These are phyloP conservation scores for Ocimum tenuiflorum DNA, from an alignment of 257 asterid genomes.

Conservation along the genomic window DNA sequence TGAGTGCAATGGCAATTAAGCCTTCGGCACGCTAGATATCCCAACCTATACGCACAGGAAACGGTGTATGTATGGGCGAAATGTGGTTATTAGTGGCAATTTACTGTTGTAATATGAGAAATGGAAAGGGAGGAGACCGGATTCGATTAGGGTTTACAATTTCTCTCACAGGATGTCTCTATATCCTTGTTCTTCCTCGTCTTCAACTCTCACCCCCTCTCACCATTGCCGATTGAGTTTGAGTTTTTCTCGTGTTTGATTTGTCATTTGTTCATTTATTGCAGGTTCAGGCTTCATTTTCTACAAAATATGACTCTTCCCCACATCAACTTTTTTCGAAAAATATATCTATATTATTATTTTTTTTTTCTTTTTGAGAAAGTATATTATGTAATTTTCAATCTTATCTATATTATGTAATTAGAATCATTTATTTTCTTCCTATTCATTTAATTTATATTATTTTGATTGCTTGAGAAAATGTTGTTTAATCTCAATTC, in stretches of 20 bases:
- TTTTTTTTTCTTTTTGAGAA: too few relatives aligned
- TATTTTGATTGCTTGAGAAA: too few relatives aligned
- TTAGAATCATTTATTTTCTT: too few relatives aligned
- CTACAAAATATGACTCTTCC: not conserved
- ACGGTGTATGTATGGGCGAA: slow-evolving; percentile 10
- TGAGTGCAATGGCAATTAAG: slow-evolving; percentile 13
- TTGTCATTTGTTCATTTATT: slow-evolving; percentile 3
- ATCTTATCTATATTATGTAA: too few relatives aligned
- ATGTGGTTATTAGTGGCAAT: slow-evolving; percentile 5
- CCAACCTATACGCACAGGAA: slow-evolving; percentile 16
- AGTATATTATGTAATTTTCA: too few relatives aligned
- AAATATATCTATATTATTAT: too few relatives aligned
- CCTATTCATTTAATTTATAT: too few relatives aligned
- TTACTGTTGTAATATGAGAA: slow-evolving; percentile 18
- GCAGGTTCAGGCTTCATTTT: not conserved
- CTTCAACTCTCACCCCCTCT: slow-evolving; percentile 2
- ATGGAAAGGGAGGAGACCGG: slow-evolving; percentile 25
- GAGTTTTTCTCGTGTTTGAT: slow-evolving; percentile 9
- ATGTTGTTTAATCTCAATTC: too few relatives aligned
- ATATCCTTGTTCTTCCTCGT: slow-evolving; percentile 28
- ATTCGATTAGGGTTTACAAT: slow-evolving; percentile 37
- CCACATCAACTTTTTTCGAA: too few relatives aligned
- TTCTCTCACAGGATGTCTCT: slow-evolving; percentile 23
- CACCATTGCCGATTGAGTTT: slow-evolving; percentile 23
- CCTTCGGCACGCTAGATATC: slow-evolving; percentile 2